These are phyloP conservation scores for Pezicula rhizophila DNA, from an alignment of 2,329 filamentous ascomycete genomes.

Conservation along the genomic window DNA sequence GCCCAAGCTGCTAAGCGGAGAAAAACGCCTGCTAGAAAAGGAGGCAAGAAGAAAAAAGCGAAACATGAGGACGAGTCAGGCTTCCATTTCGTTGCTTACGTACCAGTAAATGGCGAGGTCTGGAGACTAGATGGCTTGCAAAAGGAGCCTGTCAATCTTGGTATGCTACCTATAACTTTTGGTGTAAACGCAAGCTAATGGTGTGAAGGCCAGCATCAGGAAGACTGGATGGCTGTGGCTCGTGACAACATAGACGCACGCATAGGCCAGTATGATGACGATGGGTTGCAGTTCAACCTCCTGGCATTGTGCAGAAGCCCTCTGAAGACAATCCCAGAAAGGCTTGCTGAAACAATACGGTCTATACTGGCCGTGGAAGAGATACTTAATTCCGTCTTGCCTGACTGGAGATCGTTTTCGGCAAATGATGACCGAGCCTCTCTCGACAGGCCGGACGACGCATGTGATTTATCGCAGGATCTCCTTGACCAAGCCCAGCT, in stretches of 20 bases:
- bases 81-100: constrained; percentile 86
- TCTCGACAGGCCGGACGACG: constrained; percentile 6
- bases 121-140: constrained; percentile 90
- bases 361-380: constrained; percentile 33
- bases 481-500: constrained; percentile 9
- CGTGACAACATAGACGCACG: constrained; percentile 58
- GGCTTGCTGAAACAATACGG: constrained; percentile 38
- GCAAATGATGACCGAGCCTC: not conserved
- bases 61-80: constrained; percentile 52
- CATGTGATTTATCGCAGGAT: constrained; percentile 14
- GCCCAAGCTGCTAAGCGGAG: constrained; percentile 25
- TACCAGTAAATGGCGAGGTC: constrained; percentile 66
- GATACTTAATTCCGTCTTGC: constrained; percentile 31
- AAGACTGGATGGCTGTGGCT: constrained; percentile 63
- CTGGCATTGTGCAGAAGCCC: constrained; percentile 69
- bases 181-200: constrained; percentile 6
- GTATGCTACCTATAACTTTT: constrained; percentile 27
- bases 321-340: constrained; percentile 28
- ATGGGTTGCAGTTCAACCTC: constrained; percentile 68
- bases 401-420: constrained; percentile 37
- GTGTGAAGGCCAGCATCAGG: constrained; percentile 21
- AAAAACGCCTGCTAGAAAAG: constrained; percentile 14
- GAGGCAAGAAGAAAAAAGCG: constrained; percentile 28
- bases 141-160: constrained; percentile 60
- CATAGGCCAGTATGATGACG: constrained; percentile 61